Conservation (phyloP, 371 early-diverging fungal species). For the Actinomucor elegans region DNA sequence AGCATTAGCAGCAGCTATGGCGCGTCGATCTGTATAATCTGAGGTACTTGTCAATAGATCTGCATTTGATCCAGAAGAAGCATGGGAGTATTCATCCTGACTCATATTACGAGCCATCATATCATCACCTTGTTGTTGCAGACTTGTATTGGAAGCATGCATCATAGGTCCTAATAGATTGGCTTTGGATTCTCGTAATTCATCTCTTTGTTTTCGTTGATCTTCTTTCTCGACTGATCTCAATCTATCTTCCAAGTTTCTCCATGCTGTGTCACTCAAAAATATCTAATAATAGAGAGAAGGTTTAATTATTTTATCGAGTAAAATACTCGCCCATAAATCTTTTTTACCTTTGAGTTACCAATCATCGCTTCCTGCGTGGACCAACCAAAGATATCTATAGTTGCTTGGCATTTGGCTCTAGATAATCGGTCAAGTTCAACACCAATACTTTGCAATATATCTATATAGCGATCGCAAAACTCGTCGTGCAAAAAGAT, state of each 20-base stretch:
- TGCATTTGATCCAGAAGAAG: slow-evolving; percentile 34
- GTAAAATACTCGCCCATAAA: not conserved
- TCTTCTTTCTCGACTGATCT: slow-evolving; percentile 40
- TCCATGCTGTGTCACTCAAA: slow-evolving; percentile 70
- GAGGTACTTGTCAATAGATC: slow-evolving; percentile 16
- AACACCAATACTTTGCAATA: slow-evolving; percentile 8
- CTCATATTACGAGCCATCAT: slow-evolving; percentile 5
- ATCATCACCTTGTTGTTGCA: not conserved
- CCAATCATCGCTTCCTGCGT: slow-evolving; percentile 71
- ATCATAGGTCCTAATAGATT: no score
- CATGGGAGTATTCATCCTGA: slow-evolving; percentile 22
- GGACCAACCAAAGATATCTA: slow-evolving; percentile 67
- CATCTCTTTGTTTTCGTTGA: slow-evolving; percentile 28
- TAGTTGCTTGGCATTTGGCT: slow-evolving; percentile 23
- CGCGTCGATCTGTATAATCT: slow-evolving; percentile 2
- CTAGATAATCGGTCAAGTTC: slow-evolving; percentile 4
- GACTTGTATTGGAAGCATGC: not conserved
- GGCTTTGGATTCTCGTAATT: slow-evolving; percentile 14
- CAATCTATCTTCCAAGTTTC: slow-evolving; percentile 58
- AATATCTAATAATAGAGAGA: slow-evolving; percentile 47
- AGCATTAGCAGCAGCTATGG: slow-evolving; percentile 14
- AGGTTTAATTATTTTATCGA: not conserved
- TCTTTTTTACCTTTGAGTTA: slow-evolving; percentile 42
- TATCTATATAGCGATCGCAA: slow-evolving; percentile 53
- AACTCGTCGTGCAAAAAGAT: slow-evolving; percentile 50